A percentile compares a stretch with the other conserved stretches of the same genome.
phyloP scores from a whole-genome alignment of 768 basidiomycete genomes.

The Leucosporidium scottii region DNA sequence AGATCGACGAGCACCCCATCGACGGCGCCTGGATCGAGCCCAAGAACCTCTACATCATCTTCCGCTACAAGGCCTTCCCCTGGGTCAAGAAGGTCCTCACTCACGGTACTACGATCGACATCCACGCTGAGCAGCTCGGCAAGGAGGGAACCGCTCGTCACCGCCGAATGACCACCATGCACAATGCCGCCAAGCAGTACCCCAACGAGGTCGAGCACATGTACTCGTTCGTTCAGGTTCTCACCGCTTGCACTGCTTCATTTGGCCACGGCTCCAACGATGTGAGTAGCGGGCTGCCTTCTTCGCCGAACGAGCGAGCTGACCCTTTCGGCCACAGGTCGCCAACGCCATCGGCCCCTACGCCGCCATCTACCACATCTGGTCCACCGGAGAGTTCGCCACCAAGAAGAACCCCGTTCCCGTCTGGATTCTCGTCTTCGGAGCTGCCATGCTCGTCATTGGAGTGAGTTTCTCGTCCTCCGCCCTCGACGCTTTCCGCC shows the following conservation, averaged over 20 bases:
- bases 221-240: constrained; percentile 46
- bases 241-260: constrained; percentile 46
- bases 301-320: not conserved
- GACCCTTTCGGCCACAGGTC: not conserved
- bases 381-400: constrained; percentile 39
- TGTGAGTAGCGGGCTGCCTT: constrained; percentile 36
- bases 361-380: constrained; percentile 45
- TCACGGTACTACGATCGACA: constrained; percentile 30
- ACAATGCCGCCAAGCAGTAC: constrained; percentile 42
- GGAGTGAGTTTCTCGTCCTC: constrained; percentile 37
- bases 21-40: constrained; percentile 42
- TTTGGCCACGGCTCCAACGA: constrained; percentile 48
- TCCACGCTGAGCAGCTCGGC: constrained; percentile 33
- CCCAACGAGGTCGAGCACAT: constrained; percentile 46
- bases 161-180: constrained; percentile 41
- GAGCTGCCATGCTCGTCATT: constrained; percentile 38
- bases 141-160: constrained; percentile 37
- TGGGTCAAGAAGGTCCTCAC: constrained; percentile 17
- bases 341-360: constrained; percentile 40
- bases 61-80: constrained; percentile 39
- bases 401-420: constrained; percentile 40
- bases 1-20: constrained; percentile 38
- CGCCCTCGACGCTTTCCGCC: constrained; percentile 30
- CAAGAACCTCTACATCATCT: constrained; percentile 43
- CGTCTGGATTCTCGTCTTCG: constrained; percentile 45